Evolutionary conservation across 371 early-diverging fungal genomes (phyloP), one percentile per base, ranked within the genome.

Genomic region (Mucor racemosus): DNA sequence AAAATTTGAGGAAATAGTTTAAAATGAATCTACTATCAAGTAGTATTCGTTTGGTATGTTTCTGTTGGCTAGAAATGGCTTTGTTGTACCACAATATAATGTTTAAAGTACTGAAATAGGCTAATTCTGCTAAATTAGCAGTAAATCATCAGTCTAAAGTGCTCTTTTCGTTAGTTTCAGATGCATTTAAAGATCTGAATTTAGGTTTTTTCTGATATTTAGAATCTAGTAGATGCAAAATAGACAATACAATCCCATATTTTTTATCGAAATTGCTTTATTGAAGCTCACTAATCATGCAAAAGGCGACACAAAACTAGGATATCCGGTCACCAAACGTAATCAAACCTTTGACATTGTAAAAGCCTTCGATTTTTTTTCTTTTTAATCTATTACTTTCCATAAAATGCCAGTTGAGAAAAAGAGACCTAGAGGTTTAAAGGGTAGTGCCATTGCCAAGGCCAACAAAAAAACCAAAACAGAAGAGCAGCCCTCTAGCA

Each of bases 401-500:
- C 44, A 44, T 11, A 63, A 41, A 6, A 80, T 78, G 78, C 63
- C 70, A 17, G 67, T 65, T 31, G 80, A 82, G 54, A 82, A 82
- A 66, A 82, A 82, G 57, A 70, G 83, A 69, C 79, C 83, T n/a
- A 71, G 83, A 73, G 83, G 83, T 15, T 72, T 82, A 34, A 79
- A 79, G 55, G 65, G 68, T 8, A 76, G 76, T 58, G 74, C 79
- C 11, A 65, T 68, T 13, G 71, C 72, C 26, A 76, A 76, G 34
- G 76, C 77, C 54, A 73, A 74, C 54, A 82, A 82, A 57, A 79
- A 82, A 35, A 41, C 74, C 21, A 82, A 82, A 55, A 48, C 61
- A 2, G 71, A 76, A 19, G 68, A 31, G 13, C 46, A 33, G 40
- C 40, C 66, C 21, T 55, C 58, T 6, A 65, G 60, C 26, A 31